phyloP scores from a whole-genome alignment of 495 filamentous ascomycete species.

The Xanthoparmelia taractica region DNA sequence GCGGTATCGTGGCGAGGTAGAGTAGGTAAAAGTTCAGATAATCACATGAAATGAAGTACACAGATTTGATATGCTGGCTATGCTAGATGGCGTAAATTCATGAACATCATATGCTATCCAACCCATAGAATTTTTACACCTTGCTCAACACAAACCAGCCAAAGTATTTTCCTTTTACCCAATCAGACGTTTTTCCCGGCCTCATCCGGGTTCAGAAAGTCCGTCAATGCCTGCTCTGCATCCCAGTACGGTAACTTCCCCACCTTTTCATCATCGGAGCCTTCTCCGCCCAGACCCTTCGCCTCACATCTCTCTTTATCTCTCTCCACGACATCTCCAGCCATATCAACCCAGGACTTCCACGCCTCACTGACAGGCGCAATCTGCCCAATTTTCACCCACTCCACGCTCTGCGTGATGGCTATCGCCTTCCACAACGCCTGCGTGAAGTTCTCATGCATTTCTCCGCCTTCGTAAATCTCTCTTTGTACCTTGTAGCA shows the following conservation, averaged over 20 bases:
- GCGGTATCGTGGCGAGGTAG: too few relatives aligned
- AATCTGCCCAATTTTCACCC: slow-evolving; percentile 31
- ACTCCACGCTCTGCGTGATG: slow-evolving; percentile 32
- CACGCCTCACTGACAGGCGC: slow-evolving; percentile 35
- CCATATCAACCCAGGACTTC: slow-evolving; percentile 34
- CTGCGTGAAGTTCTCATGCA: slow-evolving; percentile 32
- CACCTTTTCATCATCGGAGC: slow-evolving; percentile 8
- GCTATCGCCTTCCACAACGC: slow-evolving; percentile 41
- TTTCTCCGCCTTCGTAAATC: slow-evolving; percentile 27
- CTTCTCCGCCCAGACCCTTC: background rate
- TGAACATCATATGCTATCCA: background rate
- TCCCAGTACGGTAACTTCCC: slow-evolving; percentile 16
- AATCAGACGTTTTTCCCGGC: slow-evolving; percentile 7
- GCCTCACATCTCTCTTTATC: slow-evolving; percentile 1
- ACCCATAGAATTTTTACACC: background rate
- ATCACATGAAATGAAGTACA: background rate
- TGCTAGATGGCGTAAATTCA: slow-evolving; percentile 3
- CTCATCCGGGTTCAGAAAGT: slow-evolving; percentile 12
- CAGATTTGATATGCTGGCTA: background rate
- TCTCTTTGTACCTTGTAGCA: slow-evolving; percentile 32
- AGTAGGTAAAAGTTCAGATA: background rate
- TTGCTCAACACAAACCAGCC: background rate
- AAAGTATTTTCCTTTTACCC: background rate
- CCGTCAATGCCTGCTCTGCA: slow-evolving; percentile 14
- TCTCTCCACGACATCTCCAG: slow-evolving; percentile 18